Evolutionary conservation across 163 green algal species (phyloP).

Genomic region (Trebouxia gelatinosa): DNA sequence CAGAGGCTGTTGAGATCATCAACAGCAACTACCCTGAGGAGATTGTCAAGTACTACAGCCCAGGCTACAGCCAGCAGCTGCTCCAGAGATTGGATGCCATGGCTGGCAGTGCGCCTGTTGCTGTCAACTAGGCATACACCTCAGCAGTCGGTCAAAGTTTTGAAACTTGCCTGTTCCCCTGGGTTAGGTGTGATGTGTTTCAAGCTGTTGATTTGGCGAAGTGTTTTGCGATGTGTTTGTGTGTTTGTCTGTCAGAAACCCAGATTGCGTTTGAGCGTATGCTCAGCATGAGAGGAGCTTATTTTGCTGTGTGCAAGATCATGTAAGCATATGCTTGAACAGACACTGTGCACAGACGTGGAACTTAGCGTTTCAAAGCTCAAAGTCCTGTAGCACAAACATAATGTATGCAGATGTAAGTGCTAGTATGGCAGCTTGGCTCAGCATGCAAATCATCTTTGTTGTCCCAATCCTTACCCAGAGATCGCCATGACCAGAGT

Average conservation of each 20-base stretch:
- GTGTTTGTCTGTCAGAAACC: no score
- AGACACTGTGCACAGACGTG: no score
- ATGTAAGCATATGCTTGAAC: no score
- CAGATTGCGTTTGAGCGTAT: neutral
- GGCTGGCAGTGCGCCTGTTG: slow-evolving; percentile 19
- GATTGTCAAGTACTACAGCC: slow-evolving; percentile 90
- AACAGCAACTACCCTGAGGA: slow-evolving; percentile 81
- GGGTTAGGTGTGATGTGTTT: neutral
- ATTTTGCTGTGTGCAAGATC: neutral
- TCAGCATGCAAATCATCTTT: no score
- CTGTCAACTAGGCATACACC: slow-evolving; percentile 16
- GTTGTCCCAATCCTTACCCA: no score
- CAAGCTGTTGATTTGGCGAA: neutral
- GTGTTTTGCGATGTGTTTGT: neutral
- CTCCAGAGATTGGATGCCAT: slow-evolving; percentile 80
- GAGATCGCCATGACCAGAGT: no score
- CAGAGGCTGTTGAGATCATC: slow-evolving; percentile 82
- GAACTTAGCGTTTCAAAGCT: no score
- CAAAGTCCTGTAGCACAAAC: no score
- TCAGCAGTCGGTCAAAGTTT: neutral
- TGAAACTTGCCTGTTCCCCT: neutral
- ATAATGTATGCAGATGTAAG: no score
- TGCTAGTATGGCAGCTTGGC: no score
- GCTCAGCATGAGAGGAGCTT: neutral
- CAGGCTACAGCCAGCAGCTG: slow-evolving; percentile 77